These are phyloP conservation scores for Aspergillus sparsus DNA, from an alignment of 495 filamentous ascomycete genomes.

Conservation along the genomic window DNA sequence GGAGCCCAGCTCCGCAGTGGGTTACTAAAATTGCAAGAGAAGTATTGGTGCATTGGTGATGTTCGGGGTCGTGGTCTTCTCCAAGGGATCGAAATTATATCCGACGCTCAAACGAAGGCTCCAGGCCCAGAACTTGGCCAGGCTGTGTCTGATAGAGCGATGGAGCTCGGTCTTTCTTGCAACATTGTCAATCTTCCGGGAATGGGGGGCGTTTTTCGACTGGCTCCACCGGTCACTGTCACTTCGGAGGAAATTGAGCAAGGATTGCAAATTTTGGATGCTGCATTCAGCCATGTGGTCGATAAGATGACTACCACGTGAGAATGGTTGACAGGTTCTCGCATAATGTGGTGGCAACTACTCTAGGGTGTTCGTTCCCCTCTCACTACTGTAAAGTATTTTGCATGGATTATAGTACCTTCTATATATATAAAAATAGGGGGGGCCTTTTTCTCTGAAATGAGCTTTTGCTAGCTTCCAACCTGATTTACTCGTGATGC, in stretches of 20 bases:
- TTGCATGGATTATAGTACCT: no score
- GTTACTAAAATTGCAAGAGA: slow-evolving; percentile 40
- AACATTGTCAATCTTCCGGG: slow-evolving; percentile 52
- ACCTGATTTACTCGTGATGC: no score
- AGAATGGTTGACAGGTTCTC: neutral
- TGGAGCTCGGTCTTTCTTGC: slow-evolving; percentile 52
- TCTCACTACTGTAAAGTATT: neutral
- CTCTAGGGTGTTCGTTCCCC: neutral
- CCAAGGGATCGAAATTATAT: slow-evolving; percentile 56
- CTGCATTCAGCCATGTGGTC: slow-evolving; percentile 40
- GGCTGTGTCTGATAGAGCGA: slow-evolving; percentile 43
- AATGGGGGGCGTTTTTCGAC: slow-evolving; percentile 56
- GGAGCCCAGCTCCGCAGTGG: slow-evolving; percentile 46
- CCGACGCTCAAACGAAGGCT: slow-evolving; percentile 41
- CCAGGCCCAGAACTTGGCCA: slow-evolving; percentile 49
- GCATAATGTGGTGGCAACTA: neutral
- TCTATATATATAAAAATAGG: no score
- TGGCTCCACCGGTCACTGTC: slow-evolving; percentile 60
- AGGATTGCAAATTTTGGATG: slow-evolving; percentile 49
- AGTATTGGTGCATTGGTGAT: slow-evolving; percentile 58
- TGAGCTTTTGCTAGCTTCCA: no score
- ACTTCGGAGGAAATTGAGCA: slow-evolving; percentile 50
- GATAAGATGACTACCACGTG: slow-evolving; percentile 1
- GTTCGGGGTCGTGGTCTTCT: slow-evolving; percentile 56
- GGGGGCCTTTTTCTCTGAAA: no score